These are phyloP conservation scores for Lagenidium giganteum DNA, from an alignment of 352 stramenopile species.

Conservation along the genomic window DNA sequence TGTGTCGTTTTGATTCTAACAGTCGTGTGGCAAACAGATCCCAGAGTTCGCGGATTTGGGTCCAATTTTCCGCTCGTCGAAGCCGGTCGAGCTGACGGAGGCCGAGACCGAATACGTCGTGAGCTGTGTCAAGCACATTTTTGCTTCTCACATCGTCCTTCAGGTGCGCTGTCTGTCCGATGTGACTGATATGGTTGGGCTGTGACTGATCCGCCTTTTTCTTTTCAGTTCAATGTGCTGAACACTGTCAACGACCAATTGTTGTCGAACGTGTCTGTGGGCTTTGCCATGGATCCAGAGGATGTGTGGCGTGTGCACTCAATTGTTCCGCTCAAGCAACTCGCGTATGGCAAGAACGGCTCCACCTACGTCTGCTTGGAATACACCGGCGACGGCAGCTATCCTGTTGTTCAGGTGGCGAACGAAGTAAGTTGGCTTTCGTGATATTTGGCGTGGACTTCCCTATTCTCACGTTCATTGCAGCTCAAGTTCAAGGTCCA, in stretches of 20 bases:
- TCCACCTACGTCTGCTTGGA: slow-evolving; percentile 93
- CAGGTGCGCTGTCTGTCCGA: slow-evolving; percentile 55
- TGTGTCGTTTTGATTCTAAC: slow-evolving; percentile 1
- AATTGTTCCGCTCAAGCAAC: slow-evolving; percentile 81
- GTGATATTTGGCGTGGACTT: neutral
- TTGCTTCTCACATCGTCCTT: slow-evolving; percentile 93
- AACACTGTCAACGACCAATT: slow-evolving; percentile 99
- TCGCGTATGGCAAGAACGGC: slow-evolving; percentile 92
- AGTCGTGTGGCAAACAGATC: slow-evolving; percentile 47
- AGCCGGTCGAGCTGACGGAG: slow-evolving; percentile 92
- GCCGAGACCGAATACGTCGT: slow-evolving; percentile 98
- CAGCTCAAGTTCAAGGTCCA: slow-evolving; percentile 94
- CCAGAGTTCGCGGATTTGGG: slow-evolving; percentile 94
- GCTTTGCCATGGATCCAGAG: slow-evolving; percentile 87
- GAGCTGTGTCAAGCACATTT: slow-evolving; percentile 96
- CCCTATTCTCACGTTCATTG: slow-evolving; percentile 6
- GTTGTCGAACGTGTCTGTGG: slow-evolving; percentile 92
- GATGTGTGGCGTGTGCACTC: slow-evolving; percentile 91
- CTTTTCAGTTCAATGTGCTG: slow-evolving; percentile 94
- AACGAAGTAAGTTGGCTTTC: slow-evolving; percentile 72
- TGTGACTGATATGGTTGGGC: neutral
- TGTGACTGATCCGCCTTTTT: neutral
- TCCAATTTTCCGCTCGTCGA: slow-evolving; percentile 90
- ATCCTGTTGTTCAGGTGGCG: slow-evolving; percentile 86
- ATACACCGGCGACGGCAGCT: slow-evolving; percentile 62